Conservation (phyloP, 208 protist species). For the Crithidia bombi region DNA sequence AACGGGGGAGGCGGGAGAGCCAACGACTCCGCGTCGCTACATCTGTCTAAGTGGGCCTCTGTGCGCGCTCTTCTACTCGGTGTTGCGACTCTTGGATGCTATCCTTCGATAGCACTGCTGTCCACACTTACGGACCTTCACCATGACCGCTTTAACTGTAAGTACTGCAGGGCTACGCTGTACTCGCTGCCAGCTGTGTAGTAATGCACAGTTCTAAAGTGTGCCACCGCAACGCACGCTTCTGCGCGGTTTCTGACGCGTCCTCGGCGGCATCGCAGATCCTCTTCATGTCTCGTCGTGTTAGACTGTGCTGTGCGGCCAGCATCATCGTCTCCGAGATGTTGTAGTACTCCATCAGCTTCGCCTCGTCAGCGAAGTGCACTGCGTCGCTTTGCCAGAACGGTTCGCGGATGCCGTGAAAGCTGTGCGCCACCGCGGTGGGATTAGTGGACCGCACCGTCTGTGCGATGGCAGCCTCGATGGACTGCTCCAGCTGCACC, state of each 20-base stretch:
- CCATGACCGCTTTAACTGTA: not conserved
- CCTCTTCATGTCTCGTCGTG: conserved; percentile 12
- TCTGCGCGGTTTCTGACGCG: conserved; percentile 6
- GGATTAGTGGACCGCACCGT: conserved; percentile 16
- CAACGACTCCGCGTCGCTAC: no score
- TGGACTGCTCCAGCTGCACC: not conserved
- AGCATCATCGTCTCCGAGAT: conserved; percentile 32
- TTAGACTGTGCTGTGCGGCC: conserved; percentile 30
- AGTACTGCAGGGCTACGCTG: conserved; percentile 22
- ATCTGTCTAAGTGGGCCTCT: no score
- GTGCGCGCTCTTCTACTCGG: no score
- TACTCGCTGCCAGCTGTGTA: conserved; percentile 51
- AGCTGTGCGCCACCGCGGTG: conserved; percentile 10
- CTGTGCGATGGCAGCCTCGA: not conserved
- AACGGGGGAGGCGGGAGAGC: no score
- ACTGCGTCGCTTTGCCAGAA: conserved; percentile 24
- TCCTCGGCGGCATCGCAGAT: not conserved
- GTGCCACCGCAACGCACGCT: conserved; percentile 27
- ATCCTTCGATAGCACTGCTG: no score
- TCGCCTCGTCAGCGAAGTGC: conserved; percentile 17
- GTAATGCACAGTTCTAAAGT: conserved; percentile 64
- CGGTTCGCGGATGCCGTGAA: conserved; percentile 10
- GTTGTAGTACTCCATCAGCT: conserved; percentile 32
- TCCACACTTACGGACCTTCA: not conserved
- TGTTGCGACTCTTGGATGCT: no score